Evolutionary conservation across 176 grass and related monocot genomes (phyloP).

Genomic region (Aegilops tauschii): DNA sequence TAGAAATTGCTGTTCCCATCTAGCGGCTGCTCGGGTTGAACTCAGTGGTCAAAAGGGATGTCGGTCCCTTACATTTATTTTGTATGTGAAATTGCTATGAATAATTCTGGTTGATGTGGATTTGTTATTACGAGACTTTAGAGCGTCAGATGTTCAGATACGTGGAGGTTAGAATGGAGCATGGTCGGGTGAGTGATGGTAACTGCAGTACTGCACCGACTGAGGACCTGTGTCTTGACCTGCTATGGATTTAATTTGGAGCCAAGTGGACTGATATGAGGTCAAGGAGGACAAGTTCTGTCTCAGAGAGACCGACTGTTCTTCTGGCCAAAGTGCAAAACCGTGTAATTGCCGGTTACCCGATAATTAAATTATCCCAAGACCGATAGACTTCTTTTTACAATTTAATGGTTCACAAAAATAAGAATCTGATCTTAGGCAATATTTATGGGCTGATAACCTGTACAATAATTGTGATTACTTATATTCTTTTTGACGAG

Average conservation of each 20-base stretch:
- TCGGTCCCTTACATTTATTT: not conserved
- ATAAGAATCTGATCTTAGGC: not conserved
- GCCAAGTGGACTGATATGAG: not conserved
- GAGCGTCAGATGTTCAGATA: not conserved
- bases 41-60: not conserved
- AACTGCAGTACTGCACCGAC: not conserved
- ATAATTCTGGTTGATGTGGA: not conserved
- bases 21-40: not conserved
- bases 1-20: not conserved
- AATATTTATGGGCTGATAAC: not conserved
- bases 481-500: not conserved
- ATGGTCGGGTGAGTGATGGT: not conserved
- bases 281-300: not conserved
- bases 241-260: not conserved
- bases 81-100: not conserved
- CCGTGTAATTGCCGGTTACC: not conserved
- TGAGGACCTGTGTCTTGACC: constrained; percentile 6
- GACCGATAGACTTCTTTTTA: not conserved
- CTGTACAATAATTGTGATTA: not conserved
- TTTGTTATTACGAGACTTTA: not conserved
- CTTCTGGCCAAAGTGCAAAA: not conserved
- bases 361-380: not conserved
- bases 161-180: not conserved
- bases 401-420: not conserved
- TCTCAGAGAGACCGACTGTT: constrained; percentile 1